Base-by-base conservation (phyloP, 192 early-diverging fungal genomes). In the Oehlia diaphana region DNA sequence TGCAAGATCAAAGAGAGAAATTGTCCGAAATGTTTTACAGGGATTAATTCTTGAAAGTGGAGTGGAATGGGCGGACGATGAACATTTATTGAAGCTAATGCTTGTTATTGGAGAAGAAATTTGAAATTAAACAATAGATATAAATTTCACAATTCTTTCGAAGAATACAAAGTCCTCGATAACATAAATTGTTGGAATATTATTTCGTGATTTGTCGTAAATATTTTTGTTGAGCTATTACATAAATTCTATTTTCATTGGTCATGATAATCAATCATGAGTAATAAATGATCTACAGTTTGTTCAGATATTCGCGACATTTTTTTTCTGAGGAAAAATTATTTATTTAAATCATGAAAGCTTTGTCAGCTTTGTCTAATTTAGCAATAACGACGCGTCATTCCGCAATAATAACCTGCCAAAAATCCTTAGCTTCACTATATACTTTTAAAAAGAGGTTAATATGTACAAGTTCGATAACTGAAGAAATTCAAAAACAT, bases 11-110 rank as follows among this genome's bases (percentile, higher is more conserved):
- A 72, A 71, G 63, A 19, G 78, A 72, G 83, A 81, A 47, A 78
- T 81, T 47, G 61, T 58, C 9, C 61, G 80, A 50, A 78, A 79
- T 68, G 73, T 84, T 39, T 61, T 84, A 21, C 49, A 84, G 77
- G 83, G 81, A 7, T 53, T 85, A 13, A 82, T 85, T 28, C 61
- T 85, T 26, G 84, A 82, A 58, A 85, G 81, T 72, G 74, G 79
- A 33, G 77, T 85, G 14, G 62, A 82, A 28, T 85, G 81, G 81
- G 66, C 72, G 31, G 49, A 72, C 47, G 68, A 81, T 42, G 61
- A 72, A 35, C 67, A 78, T 33, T 81, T 73, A 77, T 16, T 80
- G 26, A 72, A 77, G 21, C 64, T 78, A 2, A 79, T 82, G 58
- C 33, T 81, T 16, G 44, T 37, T 13, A 63, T 81, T 62, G 84